Evolutionary conservation across 2,329 filamentous ascomycete species (phyloP).

Genomic region (Exophiala sp.): DNA sequence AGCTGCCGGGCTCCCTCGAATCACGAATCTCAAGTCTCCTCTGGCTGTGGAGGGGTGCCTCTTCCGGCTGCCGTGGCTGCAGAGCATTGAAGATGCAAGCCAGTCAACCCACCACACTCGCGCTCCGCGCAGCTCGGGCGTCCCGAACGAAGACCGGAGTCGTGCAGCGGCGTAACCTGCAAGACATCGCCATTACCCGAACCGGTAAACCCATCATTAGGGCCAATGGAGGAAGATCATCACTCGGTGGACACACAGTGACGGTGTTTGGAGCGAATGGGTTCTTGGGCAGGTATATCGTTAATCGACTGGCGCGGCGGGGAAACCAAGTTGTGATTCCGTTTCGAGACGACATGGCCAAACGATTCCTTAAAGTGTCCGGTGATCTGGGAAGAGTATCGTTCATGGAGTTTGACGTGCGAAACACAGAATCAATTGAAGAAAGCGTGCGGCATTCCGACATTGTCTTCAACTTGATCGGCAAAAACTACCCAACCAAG

Average conservation of each 20-base stretch:
- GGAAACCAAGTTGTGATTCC: constrained; percentile 93
- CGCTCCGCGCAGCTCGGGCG: constrained; percentile 41
- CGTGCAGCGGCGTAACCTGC: constrained; percentile 48
- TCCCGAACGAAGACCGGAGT: constrained; percentile 14
- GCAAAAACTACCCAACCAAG: constrained; percentile 93
- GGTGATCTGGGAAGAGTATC: constrained; percentile 85
- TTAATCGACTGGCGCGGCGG: constrained; percentile 85
- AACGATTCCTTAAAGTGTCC: constrained; percentile 92
- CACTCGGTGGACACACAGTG: constrained; percentile 74
- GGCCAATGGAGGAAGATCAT: constrained; percentile 80
- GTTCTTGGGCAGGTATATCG: constrained; percentile 92
- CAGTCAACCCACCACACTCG: constrained; percentile 37
- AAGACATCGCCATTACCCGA: constrained; percentile 87
- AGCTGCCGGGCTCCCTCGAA: neutral
- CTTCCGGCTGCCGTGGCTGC: constrained; percentile 9
- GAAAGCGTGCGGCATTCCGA: constrained; percentile 95
- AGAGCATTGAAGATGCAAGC: constrained; percentile 25
- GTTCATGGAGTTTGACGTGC: constrained; percentile 91
- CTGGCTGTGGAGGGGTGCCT: constrained; percentile 13
- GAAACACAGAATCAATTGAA: constrained; percentile 91
- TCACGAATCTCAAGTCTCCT: neutral
- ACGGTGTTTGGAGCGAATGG: constrained; percentile 98
- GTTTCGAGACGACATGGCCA: constrained; percentile 94
- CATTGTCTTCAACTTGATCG: constrained; percentile 93
- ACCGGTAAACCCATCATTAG: constrained; percentile 94